These are phyloP conservation scores for Pyricularia sp. DNA, from an alignment of 2,329 filamentous ascomycete genomes.

Conservation along the genomic window DNA sequence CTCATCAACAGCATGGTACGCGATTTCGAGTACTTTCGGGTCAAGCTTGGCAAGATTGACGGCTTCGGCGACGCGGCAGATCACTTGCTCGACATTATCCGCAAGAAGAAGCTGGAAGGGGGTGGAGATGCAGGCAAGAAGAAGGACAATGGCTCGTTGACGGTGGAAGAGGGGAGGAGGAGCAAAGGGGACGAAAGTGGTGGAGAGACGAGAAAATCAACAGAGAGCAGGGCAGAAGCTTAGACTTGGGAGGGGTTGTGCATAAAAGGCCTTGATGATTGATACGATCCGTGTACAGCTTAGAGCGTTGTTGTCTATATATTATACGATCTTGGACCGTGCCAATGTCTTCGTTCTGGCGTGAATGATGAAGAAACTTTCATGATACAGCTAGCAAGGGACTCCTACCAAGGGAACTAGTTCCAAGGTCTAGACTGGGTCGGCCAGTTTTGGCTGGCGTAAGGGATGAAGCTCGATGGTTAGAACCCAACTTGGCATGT, in stretches of 20 bases:
- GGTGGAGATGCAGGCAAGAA: neutral
- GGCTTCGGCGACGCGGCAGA: conserved; percentile 68
- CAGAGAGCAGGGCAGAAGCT: neutral
- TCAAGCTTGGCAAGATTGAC: conserved; percentile 66
- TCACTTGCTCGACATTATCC: conserved; percentile 55
- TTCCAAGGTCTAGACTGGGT: neutral
- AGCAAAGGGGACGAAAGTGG: neutral
- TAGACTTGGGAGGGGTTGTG: neutral
- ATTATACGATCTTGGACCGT: neutral
- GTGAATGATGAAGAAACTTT: neutral
- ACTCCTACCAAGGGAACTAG: neutral
- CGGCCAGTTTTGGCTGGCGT: neutral
- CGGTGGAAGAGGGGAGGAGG: neutral
- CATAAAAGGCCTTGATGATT: neutral
- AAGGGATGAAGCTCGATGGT: neutral
- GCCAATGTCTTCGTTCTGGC: neutral
- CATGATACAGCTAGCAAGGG: neutral
- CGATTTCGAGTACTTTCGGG: conserved; percentile 65
- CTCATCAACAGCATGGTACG: conserved; percentile 53
- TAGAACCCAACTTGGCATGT: neutral
- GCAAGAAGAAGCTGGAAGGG: conserved; percentile 40
- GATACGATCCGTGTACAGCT: neutral
- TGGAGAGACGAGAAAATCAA: neutral
- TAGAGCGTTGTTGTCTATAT: neutral
- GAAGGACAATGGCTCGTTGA: neutral